Percentiles rank a stretch among this genome's conserved stretches.
These are phyloP conservation scores for Coccomyxa sp. DNA, from an alignment of 139 green algal genomes.

Conservation along the genomic window DNA sequence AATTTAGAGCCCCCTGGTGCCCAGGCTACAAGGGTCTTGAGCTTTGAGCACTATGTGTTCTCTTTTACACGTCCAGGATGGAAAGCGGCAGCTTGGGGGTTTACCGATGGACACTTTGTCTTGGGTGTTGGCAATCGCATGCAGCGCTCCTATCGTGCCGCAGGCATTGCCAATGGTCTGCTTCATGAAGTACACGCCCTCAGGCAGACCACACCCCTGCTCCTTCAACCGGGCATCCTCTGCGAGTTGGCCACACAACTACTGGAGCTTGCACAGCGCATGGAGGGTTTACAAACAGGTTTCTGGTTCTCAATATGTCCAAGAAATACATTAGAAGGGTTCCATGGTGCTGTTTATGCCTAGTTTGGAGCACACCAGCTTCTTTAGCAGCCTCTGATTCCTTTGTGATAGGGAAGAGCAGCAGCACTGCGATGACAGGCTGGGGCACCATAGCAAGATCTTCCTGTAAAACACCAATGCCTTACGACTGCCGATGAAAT, in stretches of 20 bases:
- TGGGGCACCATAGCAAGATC: conserved; percentile 82
- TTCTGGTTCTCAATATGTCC: neutral
- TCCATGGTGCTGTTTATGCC: neutral
- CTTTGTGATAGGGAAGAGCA: conserved; percentile 83
- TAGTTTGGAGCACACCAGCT: conserved; percentile 32
- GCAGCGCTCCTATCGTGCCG: conserved; percentile 89
- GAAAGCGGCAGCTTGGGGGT: neutral
- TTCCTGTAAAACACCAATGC: conserved; percentile 41
- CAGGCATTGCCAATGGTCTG: conserved; percentile 95
- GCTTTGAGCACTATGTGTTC: neutral
- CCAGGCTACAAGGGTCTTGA: neutral
- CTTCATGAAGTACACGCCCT: conserved; percentile 81
- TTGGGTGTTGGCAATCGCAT: conserved; percentile 45
- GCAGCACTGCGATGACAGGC: conserved; percentile 74
- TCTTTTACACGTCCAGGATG: neutral
- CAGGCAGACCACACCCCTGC: conserved; percentile 8
- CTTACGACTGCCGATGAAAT: neutral
- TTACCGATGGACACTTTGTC: neutral
- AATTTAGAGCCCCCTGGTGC: neutral
- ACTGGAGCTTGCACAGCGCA: neutral
- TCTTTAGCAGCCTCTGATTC: conserved; percentile 53
- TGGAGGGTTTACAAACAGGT: no score
- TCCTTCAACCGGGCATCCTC: conserved; percentile 22
- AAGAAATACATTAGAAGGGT: neutral
- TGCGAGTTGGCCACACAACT: conserved; percentile 8